Base-by-base conservation (phyloP, 768 basidiomycete genomes). In the Kwoniella shandongensis region DNA sequence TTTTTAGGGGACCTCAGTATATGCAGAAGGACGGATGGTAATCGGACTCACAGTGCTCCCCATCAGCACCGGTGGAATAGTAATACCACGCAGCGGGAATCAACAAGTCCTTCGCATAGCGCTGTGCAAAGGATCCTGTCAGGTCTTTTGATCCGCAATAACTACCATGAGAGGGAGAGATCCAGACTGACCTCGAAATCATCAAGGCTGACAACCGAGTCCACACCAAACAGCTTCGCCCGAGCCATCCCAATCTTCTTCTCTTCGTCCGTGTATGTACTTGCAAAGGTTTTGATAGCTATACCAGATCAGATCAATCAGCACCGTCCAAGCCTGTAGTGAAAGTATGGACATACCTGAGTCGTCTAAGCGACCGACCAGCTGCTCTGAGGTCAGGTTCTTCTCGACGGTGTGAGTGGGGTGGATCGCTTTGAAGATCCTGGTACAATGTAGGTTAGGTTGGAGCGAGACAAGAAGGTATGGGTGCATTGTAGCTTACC, bases 51-150 rank as follows among this genome's bases (percentile, higher is more conserved):
- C 88, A 81, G 54, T 85, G 83, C 63, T 87, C 85, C 66, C 90
- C 89, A 66, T 94, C 91, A 1, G 88, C 80, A 6, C 88, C 87
- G 29, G 89, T 89, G 2, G 84, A 83, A 77, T 90, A 91, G 75
- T 91, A 91, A 1, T 89, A 84, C 63, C 84, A 79, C 0, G 89
- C 89, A 61, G 84, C 88, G 67, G 49, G 44, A 6, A 45, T 46
- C 4, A 92, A 79, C 11, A 88, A 78, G 42, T 82, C 82, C 64
- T 81, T 82, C 5, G 91, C 91, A 32, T 88, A 82, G 38, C 80
- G 22, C 49, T 54, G 22, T 2, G 36, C 39, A 38, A 48, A 29
- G 46, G 52, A 20, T 20, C 3, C 23, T 23, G 30, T 45, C 5
- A 26, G 12, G 13, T 10, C 46, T 12, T 36, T 6, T 7, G 22